phyloP scores from a whole-genome alignment of 345 rosid genomes.

The Eucalyptus tenuipes region DNA sequence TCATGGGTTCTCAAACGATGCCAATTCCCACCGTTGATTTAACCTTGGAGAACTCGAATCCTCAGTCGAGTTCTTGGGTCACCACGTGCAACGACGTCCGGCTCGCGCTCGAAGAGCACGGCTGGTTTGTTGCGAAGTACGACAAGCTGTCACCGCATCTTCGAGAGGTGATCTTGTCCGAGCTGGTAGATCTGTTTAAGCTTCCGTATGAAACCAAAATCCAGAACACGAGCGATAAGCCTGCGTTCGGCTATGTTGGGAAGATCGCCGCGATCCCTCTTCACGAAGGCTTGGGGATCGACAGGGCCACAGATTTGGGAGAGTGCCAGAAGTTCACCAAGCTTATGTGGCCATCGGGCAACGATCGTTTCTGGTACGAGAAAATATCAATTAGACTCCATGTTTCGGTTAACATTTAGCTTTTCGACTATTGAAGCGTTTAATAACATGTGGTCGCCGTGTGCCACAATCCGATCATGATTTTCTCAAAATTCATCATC shows the following conservation, averaged over 20 bases:
- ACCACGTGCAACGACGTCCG: neutral
- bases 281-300: constrained; percentile 24
- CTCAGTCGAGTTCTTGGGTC: constrained; percentile 8
- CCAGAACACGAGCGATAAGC: constrained; percentile 11
- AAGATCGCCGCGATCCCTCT: constrained; percentile 11
- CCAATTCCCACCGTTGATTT: constrained; percentile 17
- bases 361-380: constrained; percentile 16
- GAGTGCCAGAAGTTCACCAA: constrained; percentile 16
- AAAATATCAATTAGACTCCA: neutral
- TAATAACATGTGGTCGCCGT: neutral
- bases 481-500: neutral
- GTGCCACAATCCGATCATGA: neutral
- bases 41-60: neutral
- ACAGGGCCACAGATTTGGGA: constrained; percentile 1
- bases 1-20: constrained; percentile 12
- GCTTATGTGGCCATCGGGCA: constrained; percentile 33
- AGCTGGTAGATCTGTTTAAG: constrained; percentile 8
- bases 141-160: constrained; percentile 1
- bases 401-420: neutral
- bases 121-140: constrained; percentile 6
- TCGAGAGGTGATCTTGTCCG: neutral
- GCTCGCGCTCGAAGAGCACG: constrained; percentile 7
- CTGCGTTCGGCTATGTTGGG: constrained; percentile 22
- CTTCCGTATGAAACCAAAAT: constrained; percentile 22
- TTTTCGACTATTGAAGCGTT: neutral